Evolutionary conservation across 2,329 filamentous ascomycete genomes (phyloP).

Genomic region (Ophiosphaerella korrae): DNA sequence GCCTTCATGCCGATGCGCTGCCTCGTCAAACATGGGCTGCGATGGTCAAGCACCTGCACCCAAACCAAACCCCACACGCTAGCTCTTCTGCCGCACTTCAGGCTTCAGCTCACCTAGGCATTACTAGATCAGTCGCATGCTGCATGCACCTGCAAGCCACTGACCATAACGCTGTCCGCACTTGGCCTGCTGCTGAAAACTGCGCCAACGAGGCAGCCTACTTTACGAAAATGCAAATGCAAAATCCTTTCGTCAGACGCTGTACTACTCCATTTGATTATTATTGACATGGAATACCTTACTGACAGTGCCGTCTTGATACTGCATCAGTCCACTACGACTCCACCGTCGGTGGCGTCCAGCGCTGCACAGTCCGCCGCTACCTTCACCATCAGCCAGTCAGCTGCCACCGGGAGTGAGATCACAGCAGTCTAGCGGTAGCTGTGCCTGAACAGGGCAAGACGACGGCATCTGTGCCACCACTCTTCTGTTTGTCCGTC

Average conservation of each 20-base stretch:
- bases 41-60: constrained; percentile 1
- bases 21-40: constrained; percentile 7
- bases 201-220: constrained; percentile 10
- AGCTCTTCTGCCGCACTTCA: constrained; percentile 12
- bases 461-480: constrained; percentile 19
- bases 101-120: constrained; percentile 5
- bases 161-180: constrained; percentile 11
- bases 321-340: constrained; percentile 9
- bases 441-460: constrained; percentile 15
- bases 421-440: constrained; percentile 14
- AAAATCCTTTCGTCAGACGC: constrained; percentile 23
- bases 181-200: constrained; percentile 7
- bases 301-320: constrained; percentile 2
- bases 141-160: constrained; percentile 19
- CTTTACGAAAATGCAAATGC: constrained; percentile 16
- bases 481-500: constrained; percentile 13
- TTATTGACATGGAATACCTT: constrained; percentile 2
- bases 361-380: constrained; percentile 17
- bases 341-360: constrained; percentile 19
- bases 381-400: constrained; percentile 20
- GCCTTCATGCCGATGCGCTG: constrained; percentile 5
- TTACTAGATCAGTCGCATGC: constrained; percentile 2
- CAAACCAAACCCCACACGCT: constrained; percentile 8
- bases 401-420: constrained; percentile 14
- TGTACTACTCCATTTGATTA: constrained; percentile 17